These are phyloP conservation scores for Grosmannia huntii DNA, from an alignment of 2,329 filamentous ascomycete genomes.

Conservation along the genomic window DNA sequence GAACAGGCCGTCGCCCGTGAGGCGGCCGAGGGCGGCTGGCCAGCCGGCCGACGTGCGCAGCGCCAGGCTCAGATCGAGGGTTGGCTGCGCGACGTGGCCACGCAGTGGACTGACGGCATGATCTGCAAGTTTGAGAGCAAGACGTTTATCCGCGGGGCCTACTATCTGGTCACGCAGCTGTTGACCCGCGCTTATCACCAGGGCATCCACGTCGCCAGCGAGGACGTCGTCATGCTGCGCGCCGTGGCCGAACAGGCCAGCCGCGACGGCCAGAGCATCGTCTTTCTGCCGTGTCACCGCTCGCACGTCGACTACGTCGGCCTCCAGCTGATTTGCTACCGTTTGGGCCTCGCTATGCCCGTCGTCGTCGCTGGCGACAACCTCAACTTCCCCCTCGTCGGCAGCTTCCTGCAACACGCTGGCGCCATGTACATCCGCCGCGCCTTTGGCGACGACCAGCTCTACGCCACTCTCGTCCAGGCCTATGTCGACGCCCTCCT, in stretches of 20 bases:
- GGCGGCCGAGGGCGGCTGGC: constrained; percentile 53
- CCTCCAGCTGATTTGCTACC: constrained; percentile 88
- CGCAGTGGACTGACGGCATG: constrained; percentile 84
- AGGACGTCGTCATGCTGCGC: constrained; percentile 75
- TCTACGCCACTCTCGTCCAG: constrained; percentile 90
- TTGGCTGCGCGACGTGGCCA: constrained; percentile 67
- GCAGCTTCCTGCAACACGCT: constrained; percentile 85
- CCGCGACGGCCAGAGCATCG: constrained; percentile 83
- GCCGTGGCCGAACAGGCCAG: constrained; percentile 73
- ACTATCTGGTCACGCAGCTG: constrained; percentile 79
- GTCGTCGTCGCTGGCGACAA: constrained; percentile 94
- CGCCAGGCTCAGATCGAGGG: constrained; percentile 54
- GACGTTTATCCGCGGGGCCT: constrained; percentile 79
- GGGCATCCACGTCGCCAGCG: constrained; percentile 90
- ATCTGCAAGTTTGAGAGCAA: constrained; percentile 99
- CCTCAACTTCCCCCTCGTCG: constrained; percentile 83
- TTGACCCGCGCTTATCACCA: constrained; percentile 91
- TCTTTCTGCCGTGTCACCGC: constrained; percentile 88
- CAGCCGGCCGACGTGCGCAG: constrained; percentile 34
- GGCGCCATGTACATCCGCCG: constrained; percentile 94
- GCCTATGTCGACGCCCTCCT: constrained; percentile 88
- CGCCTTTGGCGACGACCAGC: constrained; percentile 79
- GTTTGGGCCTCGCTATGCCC: constrained; percentile 75
- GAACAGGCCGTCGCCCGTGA: constrained; percentile 63
- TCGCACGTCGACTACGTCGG: constrained; percentile 96